phyloP scores from a whole-genome alignment of 2,329 filamentous ascomycete species.

The Sphaerulina populicola region DNA sequence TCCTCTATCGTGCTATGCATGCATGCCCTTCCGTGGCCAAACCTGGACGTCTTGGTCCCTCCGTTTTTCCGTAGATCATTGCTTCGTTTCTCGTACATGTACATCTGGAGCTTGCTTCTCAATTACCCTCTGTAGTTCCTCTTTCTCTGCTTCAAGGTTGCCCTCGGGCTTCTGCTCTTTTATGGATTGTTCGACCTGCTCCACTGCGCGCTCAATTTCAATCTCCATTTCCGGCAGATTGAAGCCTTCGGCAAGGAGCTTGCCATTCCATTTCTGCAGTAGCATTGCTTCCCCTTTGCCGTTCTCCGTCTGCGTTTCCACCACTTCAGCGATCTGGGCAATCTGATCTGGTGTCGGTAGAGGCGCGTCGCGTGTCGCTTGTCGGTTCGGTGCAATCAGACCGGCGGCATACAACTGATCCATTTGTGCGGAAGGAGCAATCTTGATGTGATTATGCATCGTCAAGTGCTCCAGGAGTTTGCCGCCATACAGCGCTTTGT shows the following conservation, averaged over 20 bases:
- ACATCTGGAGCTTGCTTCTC: slow-evolving; percentile 8
- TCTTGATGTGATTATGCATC: slow-evolving; percentile 59
- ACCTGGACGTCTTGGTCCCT: background rate
- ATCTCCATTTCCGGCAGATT: slow-evolving; percentile 45
- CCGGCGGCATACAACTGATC: slow-evolving; percentile 63
- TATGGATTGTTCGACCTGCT: slow-evolving; percentile 43
- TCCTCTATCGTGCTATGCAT: background rate
- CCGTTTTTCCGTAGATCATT: background rate
- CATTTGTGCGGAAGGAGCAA: slow-evolving; percentile 58
- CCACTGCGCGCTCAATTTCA: slow-evolving; percentile 47
- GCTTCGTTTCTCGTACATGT: slow-evolving; percentile 1
- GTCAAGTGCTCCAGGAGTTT: slow-evolving; percentile 77
- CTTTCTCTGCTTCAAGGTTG: slow-evolving; percentile 10
- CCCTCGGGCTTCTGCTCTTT: slow-evolving; percentile 22
- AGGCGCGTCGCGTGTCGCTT: slow-evolving; percentile 35
- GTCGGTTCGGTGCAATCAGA: slow-evolving; percentile 38
- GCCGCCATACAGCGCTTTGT: slow-evolving; percentile 75
- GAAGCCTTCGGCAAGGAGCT: slow-evolving; percentile 44
- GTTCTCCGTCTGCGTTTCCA: slow-evolving; percentile 36
- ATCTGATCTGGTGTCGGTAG: slow-evolving; percentile 34
- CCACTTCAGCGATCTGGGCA: slow-evolving; percentile 34
- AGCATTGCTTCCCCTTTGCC: slow-evolving; percentile 43
- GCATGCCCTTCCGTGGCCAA: no score
- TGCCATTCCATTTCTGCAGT: slow-evolving; percentile 44
- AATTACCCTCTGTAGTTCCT: slow-evolving; percentile 10